Evolutionary conservation across 225 moss, liverwort and hornwort species (phyloP).

Genomic region (Takakia lepidozioides): DNA sequence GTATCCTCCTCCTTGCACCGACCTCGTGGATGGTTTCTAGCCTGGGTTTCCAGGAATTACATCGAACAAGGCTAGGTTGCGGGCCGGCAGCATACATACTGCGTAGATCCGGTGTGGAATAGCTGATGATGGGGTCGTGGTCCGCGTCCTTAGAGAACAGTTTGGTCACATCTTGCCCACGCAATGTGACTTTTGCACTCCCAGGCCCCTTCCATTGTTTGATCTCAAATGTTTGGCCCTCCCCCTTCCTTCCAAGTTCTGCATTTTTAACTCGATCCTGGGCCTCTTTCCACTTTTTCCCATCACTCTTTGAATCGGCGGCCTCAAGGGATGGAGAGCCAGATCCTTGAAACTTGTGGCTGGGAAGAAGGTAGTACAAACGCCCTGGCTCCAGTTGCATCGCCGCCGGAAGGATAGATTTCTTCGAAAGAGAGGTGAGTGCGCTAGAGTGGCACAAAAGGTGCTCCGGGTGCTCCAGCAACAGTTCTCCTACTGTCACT

Average conservation of each 20-base stretch:
- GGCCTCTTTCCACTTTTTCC: slow-evolving; percentile 6
- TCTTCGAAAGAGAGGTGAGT: slow-evolving; percentile 26
- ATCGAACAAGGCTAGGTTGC: slow-evolving; percentile 28
- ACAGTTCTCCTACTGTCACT: slow-evolving; percentile 42
- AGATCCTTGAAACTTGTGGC: slow-evolving; percentile 34
- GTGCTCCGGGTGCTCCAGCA: slow-evolving; percentile 29
- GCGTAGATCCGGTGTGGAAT: slow-evolving; percentile 54
- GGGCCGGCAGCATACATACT: slow-evolving; percentile 25
- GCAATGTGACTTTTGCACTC: slow-evolving; percentile 46
- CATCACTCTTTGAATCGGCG: too few species aligned
- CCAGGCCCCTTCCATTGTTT: slow-evolving; percentile 23
- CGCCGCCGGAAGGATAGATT: slow-evolving; percentile 21
- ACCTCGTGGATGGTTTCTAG: slow-evolving; percentile 57
- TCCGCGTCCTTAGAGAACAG: slow-evolving; percentile 13
- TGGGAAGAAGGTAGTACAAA: slow-evolving; percentile 39
- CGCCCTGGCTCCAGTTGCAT: slow-evolving; percentile 46
- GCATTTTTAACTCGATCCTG: slow-evolving; percentile 1
- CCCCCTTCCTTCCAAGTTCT: slow-evolving; percentile 3
- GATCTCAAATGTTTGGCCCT: slow-evolving; percentile 33
- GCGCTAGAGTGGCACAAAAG: slow-evolving; percentile 46
- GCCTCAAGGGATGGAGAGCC: too few species aligned
- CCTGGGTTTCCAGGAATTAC: slow-evolving; percentile 50
- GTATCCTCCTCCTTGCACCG: slow-evolving; percentile 47
- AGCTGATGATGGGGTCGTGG: slow-evolving; percentile 34
- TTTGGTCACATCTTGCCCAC: slow-evolving; percentile 29